Evolutionary conservation across 2,329 filamentous ascomycete species (phyloP), one percentile per base, ranked within the genome.

Genomic region (Lasiodiplodia sp.): DNA sequence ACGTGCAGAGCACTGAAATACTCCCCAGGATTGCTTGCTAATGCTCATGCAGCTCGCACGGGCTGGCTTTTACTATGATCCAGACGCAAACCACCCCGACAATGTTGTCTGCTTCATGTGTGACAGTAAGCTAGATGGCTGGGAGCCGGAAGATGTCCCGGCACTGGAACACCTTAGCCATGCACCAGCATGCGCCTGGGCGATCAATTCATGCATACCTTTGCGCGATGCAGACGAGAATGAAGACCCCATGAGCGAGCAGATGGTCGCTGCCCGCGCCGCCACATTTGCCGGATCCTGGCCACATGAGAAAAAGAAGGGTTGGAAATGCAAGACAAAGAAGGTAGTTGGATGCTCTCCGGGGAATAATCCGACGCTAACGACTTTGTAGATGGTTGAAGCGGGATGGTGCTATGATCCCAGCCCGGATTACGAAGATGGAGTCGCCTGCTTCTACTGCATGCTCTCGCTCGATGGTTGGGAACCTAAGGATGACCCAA

Each of bases 351-450:
- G 11, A 18, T 16, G 6, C 5, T 58, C 16, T 25, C 18, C 21
- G 10, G 10, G 4, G 10, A 12, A 11, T 10, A 10, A 8, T 12
- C 37, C 18, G n/a, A 16, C 25, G 51, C 62, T 62, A 28, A 67
- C 37, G 8, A 1, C 10, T 21, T 8, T 12, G 16, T n/a, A 96
- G 90, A 90, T 98, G 83, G 93, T 93, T 40, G 92, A 95, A 72
- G 92, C 93, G 34, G 96, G 96, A 12, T 99, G 95, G 94, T 94
- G 92, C 77, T 97, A 94, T 80, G 96, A 94, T 28, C 94, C 96
- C 0, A 92, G 89, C 6, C 82, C 88, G 53, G 93, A 95, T 53
- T 93, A 90, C 14, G 91, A 96, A 72, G 96, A 99, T 79, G 92
- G 95, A 82, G 92, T 93, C 11, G 96, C 92, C 12, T 99, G 96